phyloP scores from a whole-genome alignment of 192 early-diverging fungal species.

The Neocallimastix lanati region DNA sequence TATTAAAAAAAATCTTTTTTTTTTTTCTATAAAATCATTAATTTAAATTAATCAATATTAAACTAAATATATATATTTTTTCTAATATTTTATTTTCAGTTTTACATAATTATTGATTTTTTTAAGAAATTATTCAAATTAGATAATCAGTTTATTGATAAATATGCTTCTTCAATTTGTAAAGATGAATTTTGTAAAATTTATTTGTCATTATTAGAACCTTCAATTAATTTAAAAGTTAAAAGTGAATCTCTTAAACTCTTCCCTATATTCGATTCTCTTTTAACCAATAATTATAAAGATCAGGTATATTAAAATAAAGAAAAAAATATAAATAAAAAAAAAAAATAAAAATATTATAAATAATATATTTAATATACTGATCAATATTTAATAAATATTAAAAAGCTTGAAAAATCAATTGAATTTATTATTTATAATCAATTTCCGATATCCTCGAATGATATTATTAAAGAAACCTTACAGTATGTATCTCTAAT shows the following conservation, averaged over 20 bases:
- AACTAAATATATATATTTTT: not conserved
- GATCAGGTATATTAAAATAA: conserved; percentile 1
- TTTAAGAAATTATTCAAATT: conserved; percentile 17
- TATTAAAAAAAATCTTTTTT: too few relatives aligned
- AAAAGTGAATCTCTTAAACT: conserved; percentile 25
- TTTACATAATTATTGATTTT: not conserved
- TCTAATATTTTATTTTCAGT: not conserved
- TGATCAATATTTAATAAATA: too few relatives aligned
- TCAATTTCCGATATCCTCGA: conserved; percentile 19
- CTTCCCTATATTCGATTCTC: conserved; percentile 13
- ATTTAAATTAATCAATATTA: too few relatives aligned
- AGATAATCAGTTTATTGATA: conserved; percentile 15
- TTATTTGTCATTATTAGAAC: conserved; percentile 15
- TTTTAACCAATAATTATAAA: not conserved
- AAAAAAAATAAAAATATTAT: too few relatives aligned
- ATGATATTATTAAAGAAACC: conserved; percentile 2
- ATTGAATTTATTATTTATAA: conserved; percentile 21
- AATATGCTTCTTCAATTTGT: conserved; percentile 7
- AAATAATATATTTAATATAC: too few relatives aligned
- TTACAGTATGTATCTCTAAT: too few relatives aligned
- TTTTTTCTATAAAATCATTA: too few relatives aligned
- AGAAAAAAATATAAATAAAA: too few relatives aligned
- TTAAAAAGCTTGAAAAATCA: conserved; percentile 14
- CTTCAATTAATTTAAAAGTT: conserved; percentile 7
- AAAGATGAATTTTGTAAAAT: conserved; percentile 14